Percentiles rank a stretch among this genome's conserved stretches.
Conservation (phyloP, 1,139 yeast species). For the Yamadazyma oceani region DNA sequence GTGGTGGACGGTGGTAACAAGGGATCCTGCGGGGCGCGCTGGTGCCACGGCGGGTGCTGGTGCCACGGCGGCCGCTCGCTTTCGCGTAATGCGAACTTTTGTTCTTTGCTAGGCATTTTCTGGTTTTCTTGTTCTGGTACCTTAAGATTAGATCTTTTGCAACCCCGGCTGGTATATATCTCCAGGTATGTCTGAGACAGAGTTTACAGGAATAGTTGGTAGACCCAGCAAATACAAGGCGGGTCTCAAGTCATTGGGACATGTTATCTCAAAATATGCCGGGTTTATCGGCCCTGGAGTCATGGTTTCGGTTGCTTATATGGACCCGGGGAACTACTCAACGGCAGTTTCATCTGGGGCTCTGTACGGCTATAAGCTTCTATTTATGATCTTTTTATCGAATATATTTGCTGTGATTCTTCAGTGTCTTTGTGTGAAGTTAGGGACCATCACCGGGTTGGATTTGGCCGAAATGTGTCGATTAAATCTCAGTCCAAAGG, state of each 20-base stretch:
- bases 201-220: not conserved
- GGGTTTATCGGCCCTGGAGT: constrained; percentile 75
- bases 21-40: too few species aligned
- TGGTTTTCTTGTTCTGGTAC: too few species aligned
- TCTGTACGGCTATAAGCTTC: constrained; percentile 60
- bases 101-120: too few species aligned
- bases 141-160: too few species aligned
- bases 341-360: constrained; percentile 83
- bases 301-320: constrained; percentile 72
- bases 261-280: constrained; percentile 44
- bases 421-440: constrained; percentile 69
- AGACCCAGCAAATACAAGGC: not conserved
- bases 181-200: not conserved
- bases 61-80: too few species aligned
- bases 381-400: constrained; percentile 63
- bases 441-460: constrained; percentile 77
- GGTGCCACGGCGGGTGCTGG: too few species aligned
- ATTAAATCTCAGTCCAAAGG: constrained; percentile 54
- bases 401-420: constrained; percentile 71
- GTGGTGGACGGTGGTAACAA: too few species aligned
- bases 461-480: constrained; percentile 79
- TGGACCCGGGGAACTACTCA: constrained; percentile 82
- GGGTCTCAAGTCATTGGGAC: not conserved
- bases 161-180: too few species aligned
- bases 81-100: too few species aligned